Evolutionary conservation across 495 filamentous ascomycete species (phyloP).

Genomic region (Tricharina praecox): DNA sequence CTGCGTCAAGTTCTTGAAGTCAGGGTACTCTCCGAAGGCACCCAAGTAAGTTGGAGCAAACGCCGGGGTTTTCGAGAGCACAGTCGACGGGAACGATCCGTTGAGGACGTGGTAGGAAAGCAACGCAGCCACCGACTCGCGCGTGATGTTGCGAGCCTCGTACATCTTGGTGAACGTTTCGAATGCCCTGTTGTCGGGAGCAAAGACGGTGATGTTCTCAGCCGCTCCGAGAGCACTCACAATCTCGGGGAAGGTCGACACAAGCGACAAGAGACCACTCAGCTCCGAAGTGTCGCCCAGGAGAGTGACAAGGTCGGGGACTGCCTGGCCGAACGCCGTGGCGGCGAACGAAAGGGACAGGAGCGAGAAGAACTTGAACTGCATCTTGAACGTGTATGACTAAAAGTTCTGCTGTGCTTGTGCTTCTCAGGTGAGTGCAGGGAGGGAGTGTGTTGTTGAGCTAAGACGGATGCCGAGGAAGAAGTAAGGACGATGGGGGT

Average conservation of each 20-base stretch:
- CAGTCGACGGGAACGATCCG: constrained; percentile 33
- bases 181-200: constrained; percentile 46
- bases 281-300: background rate
- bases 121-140: constrained; percentile 32
- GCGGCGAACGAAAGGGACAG: background rate
- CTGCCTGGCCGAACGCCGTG: background rate
- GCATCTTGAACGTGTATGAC: no score
- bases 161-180: constrained; percentile 26
- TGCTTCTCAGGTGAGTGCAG: no score
- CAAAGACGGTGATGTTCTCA: constrained; percentile 45
- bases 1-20: constrained; percentile 36
- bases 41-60: constrained; percentile 43
- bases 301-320: background rate
- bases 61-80: constrained; percentile 29
- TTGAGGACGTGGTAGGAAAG: constrained; percentile 50
- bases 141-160: constrained; percentile 13
- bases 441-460: background rate
- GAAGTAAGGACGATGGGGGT: background rate
- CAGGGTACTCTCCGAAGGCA: constrained; percentile 26
- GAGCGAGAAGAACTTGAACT: constrained; percentile 1
- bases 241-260: background rate
- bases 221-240: constrained; percentile 27
- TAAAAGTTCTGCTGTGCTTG: no score
- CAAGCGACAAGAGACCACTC: background rate
- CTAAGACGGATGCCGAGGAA: background rate